Percentiles rank a stretch among this genome's conserved stretches.
Evolutionary conservation across 148 eudicot species (phyloP).

Genomic region (Fagopyrum esculentum): DNA sequence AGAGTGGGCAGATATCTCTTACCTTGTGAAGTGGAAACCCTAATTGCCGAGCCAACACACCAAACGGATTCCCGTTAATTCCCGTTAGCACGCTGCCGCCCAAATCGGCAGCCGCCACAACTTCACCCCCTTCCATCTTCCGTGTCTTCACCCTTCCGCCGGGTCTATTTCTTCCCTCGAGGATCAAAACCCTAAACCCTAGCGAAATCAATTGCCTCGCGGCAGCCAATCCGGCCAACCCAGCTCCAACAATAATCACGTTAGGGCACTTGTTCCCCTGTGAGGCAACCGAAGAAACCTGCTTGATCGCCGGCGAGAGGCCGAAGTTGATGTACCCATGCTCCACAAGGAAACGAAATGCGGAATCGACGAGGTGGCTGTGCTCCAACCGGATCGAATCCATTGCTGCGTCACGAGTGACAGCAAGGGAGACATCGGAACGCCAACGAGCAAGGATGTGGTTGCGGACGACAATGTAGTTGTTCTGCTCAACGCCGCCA

Average conservation of each 20-base stretch:
- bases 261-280: conserved; percentile 15
- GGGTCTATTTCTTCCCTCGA: conserved; percentile 68
- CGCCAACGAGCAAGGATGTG: conserved; percentile 75
- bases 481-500: conserved; percentile 42
- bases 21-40: conserved; percentile 91
- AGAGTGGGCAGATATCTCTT: conserved; percentile 87
- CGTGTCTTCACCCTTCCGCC: conserved; percentile 80
- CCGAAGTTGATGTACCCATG: conserved; percentile 92
- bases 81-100: conserved; percentile 96
- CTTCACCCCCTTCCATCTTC: conserved; percentile 39
- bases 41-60: conserved; percentile 80
- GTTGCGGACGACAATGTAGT: conserved; percentile 68
- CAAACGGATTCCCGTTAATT: conserved; percentile 90
- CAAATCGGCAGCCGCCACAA: conserved; percentile 77
- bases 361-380: conserved; percentile 42
- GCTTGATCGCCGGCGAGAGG: conserved; percentile 45
- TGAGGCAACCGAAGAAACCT: conserved; percentile 11
- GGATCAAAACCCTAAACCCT: conserved; percentile 75
- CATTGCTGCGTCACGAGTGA: conserved; percentile 43
- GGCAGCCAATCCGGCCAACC: conserved; percentile 70
- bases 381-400: conserved; percentile 46
- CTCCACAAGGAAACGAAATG: conserved; percentile 48
- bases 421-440: conserved; percentile 45
- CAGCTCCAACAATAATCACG: conserved; percentile 73
- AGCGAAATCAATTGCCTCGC: conserved; percentile 65